These are phyloP conservation scores for Apiotrichum laibachii DNA, from an alignment of 1,284 basidiomycete species.

Conservation along the genomic window DNA sequence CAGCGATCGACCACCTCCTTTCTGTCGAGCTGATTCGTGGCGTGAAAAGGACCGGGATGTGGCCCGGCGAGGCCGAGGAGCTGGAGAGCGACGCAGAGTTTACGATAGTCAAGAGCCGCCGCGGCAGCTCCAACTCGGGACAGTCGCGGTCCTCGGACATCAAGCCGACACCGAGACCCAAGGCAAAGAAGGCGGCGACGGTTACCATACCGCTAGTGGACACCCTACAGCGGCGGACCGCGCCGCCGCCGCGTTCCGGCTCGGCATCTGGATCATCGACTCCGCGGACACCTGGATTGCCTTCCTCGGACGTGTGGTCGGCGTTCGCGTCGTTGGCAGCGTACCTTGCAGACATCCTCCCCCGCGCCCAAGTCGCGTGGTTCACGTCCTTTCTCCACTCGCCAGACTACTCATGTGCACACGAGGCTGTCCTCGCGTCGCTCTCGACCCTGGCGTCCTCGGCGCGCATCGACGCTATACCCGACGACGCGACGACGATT, in stretches of 20 bases:
- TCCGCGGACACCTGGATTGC: constrained; percentile 3
- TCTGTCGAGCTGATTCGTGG: constrained; percentile 41
- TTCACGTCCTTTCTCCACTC: constrained; percentile 41
- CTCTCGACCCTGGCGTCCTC: constrained; percentile 26
- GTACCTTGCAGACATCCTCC: constrained; percentile 35
- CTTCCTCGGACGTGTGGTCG: constrained; percentile 37
- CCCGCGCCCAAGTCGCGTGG: constrained; percentile 19
- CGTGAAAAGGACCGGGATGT: constrained; percentile 32
- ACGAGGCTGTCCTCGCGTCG: constrained; percentile 35
- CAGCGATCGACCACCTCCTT: constrained; percentile 42
- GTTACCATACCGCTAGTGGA: constrained; percentile 37
- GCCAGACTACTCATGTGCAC: constrained; percentile 33
- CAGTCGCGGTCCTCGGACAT: neutral
- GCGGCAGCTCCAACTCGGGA: neutral
- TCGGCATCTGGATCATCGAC: constrained; percentile 11
- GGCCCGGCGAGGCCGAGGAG: constrained; percentile 29
- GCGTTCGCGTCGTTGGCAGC: constrained; percentile 39
- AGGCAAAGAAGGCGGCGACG: constrained; percentile 8
- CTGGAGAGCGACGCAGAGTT: constrained; percentile 1
- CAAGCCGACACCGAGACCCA: neutral
- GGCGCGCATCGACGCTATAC: constrained; percentile 1
- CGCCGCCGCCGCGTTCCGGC: constrained; percentile 13
- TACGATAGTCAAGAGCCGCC: neutral
- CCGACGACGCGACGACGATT: constrained; percentile 16
- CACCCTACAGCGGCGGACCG: constrained; percentile 34